Conservation (phyloP, 768 basidiomycete genomes). For the Lyophyllum semitale region DNA sequence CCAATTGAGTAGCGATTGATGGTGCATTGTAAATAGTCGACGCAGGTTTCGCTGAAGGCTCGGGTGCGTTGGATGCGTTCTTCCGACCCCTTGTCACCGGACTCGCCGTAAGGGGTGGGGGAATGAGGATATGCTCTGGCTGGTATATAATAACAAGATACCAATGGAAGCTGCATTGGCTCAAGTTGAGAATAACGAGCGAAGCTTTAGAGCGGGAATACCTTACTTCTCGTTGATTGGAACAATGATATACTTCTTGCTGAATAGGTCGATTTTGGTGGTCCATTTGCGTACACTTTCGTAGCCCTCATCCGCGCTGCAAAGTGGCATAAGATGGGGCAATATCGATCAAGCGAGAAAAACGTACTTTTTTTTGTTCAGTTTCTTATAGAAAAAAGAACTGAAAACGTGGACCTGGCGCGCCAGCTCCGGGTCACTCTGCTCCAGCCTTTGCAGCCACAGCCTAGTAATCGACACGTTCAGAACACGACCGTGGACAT, state of each 20-base stretch:
- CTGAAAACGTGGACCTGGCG: slow-evolving; percentile 88
- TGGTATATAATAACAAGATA: slow-evolving; percentile 93
- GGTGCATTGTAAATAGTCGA: background rate
- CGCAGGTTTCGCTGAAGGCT: slow-evolving; percentile 1
- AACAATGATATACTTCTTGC: slow-evolving; percentile 90
- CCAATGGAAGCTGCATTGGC: slow-evolving; percentile 80
- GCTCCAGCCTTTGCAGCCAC: slow-evolving; percentile 65
- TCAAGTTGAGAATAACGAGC: background rate
- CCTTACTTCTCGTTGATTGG: slow-evolving; percentile 95
- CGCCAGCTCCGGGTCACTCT: slow-evolving; percentile 58
- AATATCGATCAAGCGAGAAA: background rate
- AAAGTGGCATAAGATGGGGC: slow-evolving; percentile 8
- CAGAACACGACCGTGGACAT: background rate
- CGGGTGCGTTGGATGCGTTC: background rate
- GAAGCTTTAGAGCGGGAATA: background rate
- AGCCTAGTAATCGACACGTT: slow-evolving; percentile 44
- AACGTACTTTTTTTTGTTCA: slow-evolving; percentile 68
- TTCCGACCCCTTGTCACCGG: slow-evolving; percentile 13
- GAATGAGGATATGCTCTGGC: slow-evolving; percentile 65
- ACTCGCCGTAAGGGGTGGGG: slow-evolving; percentile 26
- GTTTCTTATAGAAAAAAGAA: slow-evolving; percentile 97
- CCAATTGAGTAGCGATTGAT: background rate
- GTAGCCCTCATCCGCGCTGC: slow-evolving; percentile 66
- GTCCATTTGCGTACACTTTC: slow-evolving; percentile 94
- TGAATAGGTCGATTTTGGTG: slow-evolving; percentile 81